These are phyloP conservation scores for Mimosa bimucronata DNA, from an alignment of 306 rosid genomes.

Conservation along the genomic window DNA sequence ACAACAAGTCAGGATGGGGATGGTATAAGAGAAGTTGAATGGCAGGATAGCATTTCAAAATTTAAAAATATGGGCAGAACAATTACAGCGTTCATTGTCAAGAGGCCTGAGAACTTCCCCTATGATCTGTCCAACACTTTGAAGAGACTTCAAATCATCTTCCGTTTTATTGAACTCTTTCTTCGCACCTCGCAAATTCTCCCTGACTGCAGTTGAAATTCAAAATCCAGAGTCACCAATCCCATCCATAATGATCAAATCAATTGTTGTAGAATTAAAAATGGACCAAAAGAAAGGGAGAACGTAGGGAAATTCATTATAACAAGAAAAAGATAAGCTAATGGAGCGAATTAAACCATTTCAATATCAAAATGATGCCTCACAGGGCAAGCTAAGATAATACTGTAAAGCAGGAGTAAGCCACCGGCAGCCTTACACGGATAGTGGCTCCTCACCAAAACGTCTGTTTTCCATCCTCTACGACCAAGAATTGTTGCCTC, in stretches of 20 bases:
- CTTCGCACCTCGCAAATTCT: conserved; percentile 73
- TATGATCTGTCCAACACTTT: conserved; percentile 90
- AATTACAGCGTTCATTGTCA: conserved; percentile 86
- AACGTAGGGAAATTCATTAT: conserved; percentile 5
- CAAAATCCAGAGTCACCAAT: conserved; percentile 26
- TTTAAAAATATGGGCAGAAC: conserved; percentile 21
- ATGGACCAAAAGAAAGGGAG: neutral
- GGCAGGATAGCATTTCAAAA: conserved; percentile 9
- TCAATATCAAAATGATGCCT: neutral
- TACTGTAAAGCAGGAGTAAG: neutral
- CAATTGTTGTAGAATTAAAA: neutral
- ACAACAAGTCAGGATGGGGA: neutral
- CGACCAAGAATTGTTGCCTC: conserved; percentile 9
- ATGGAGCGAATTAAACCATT: neutral
- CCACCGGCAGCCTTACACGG: conserved; percentile 2
- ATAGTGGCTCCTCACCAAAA: neutral
- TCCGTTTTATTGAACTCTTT: conserved; percentile 94
- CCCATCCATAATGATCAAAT: conserved; percentile 19
- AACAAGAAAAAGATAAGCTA: neutral
- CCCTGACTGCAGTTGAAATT: conserved; percentile 67
- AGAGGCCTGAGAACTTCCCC: conserved; percentile 99
- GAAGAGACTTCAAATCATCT: conserved; percentile 97
- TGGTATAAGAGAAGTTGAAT: conserved; percentile 2
- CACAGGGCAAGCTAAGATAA: conserved; percentile 11
- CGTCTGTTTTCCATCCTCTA: neutral